Evolutionary conservation across 441 rosid species (phyloP).

Genomic region (Populus hybrid): DNA sequence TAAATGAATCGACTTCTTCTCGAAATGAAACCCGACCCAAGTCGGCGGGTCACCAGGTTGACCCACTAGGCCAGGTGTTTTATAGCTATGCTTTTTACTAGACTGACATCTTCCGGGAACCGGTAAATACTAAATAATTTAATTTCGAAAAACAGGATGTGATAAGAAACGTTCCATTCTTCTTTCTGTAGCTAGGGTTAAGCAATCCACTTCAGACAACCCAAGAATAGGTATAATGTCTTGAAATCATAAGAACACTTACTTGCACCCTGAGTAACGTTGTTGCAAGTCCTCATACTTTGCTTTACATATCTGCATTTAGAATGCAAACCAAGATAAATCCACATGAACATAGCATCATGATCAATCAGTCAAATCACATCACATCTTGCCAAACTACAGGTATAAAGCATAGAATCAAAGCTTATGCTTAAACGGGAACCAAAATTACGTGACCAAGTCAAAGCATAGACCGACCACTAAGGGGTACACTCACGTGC

Average conservation of each 20-base stretch:
- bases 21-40: too few relatives aligned
- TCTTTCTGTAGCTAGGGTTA: neutral
- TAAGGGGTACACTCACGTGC: neutral
- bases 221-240: neutral
- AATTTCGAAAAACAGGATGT: neutral
- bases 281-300: constrained; percentile 70
- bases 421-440: neutral
- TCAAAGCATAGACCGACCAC: neutral
- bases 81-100: too few relatives aligned
- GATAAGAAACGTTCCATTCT: neutral
- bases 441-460: neutral
- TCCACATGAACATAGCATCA: neutral
- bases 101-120: neutral
- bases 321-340: neutral
- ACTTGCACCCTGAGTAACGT: constrained; percentile 71
- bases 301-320: constrained; percentile 67
- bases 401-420: neutral
- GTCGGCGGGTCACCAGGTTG: too few relatives aligned
- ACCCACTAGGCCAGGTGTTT: too few relatives aligned
- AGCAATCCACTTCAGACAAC: neutral
- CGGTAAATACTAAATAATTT: neutral
- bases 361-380: neutral
- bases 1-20: too few relatives aligned
- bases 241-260: constrained; percentile 23
- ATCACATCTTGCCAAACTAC: neutral